Conservation (phyloP, 768 basidiomycete species). For the Boletus tomentosulus region DNA sequence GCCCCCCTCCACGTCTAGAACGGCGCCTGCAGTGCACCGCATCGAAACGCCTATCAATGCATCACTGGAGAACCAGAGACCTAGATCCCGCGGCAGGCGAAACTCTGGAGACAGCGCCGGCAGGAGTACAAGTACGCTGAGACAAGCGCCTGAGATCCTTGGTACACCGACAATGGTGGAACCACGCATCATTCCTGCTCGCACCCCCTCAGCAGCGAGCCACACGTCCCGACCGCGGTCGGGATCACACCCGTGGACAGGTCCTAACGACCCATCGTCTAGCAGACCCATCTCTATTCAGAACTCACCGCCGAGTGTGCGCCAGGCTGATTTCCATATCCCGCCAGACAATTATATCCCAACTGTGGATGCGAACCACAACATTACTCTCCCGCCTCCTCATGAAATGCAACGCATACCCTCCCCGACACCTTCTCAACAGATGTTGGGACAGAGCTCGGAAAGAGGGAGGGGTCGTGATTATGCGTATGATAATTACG, state of each 20-base stretch:
- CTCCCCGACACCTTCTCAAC: constrained; percentile 29
- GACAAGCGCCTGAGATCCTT: constrained; percentile 10
- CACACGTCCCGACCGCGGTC: constrained; percentile 15
- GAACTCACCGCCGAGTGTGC: constrained; percentile 14
- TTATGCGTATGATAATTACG: constrained; percentile 21
- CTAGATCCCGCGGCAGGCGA: constrained; percentile 17
- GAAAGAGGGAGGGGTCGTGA: constrained; percentile 23
- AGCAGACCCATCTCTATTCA: constrained; percentile 18
- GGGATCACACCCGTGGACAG: constrained; percentile 16
- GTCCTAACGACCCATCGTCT: constrained; percentile 5
- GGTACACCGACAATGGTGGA: constrained; percentile 8
- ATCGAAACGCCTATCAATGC: constrained; percentile 15
- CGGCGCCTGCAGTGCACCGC: constrained; percentile 26
- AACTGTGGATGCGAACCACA: constrained; percentile 33
- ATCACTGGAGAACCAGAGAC: constrained; percentile 16
- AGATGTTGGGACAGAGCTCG: constrained; percentile 10
- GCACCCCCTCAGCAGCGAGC: constrained; percentile 9
- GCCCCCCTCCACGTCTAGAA: constrained; percentile 10
- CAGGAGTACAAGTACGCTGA: constrained; percentile 9
- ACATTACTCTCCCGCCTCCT: constrained; percentile 48
- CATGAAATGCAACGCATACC: constrained; percentile 39
- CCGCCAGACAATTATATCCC: constrained; percentile 53
- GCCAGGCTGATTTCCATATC: constrained; percentile 22
- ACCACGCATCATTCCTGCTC: constrained; percentile 10
- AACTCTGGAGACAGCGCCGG: constrained; percentile 12